Evolutionary conservation across 1,284 basidiomycete genomes (phyloP).

Genomic region (Trametes pubescens): DNA sequence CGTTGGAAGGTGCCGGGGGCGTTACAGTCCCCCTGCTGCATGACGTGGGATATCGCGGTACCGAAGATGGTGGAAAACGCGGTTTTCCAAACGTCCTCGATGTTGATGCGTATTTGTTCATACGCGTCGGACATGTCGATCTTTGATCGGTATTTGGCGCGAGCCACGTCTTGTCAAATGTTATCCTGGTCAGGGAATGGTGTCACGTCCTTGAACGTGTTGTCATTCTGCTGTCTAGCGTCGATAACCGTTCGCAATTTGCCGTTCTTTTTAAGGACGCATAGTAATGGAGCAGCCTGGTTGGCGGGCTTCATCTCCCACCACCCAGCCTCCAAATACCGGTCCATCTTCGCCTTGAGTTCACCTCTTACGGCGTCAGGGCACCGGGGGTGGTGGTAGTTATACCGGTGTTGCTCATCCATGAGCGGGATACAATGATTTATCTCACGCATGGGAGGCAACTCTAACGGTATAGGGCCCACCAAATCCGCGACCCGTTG

Average conservation of each 20-base stretch:
- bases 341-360: slow-evolving; percentile 36
- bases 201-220: slow-evolving; percentile 41
- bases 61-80: slow-evolving; percentile 39
- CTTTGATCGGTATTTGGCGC: slow-evolving; percentile 42
- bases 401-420: slow-evolving; percentile 36
- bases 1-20: slow-evolving; percentile 42
- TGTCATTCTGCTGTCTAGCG: slow-evolving; percentile 37
- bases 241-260: slow-evolving; percentile 38
- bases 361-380: slow-evolving; percentile 4
- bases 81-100: slow-evolving; percentile 34
- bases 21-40: slow-evolving; percentile 37
- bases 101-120: slow-evolving; percentile 36
- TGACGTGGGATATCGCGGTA: slow-evolving; percentile 39
- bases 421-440: slow-evolving; percentile 37
- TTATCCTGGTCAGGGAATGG: slow-evolving; percentile 45
- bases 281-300: slow-evolving; percentile 36
- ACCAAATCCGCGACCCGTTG: slow-evolving; percentile 18
- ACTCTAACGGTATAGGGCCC: slow-evolving; percentile 8
- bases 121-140: slow-evolving; percentile 21
- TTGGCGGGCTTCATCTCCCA: slow-evolving; percentile 30
- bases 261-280: slow-evolving; percentile 35
- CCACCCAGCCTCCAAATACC: slow-evolving; percentile 37
- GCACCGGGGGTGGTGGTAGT: slow-evolving; percentile 10
- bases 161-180: slow-evolving; percentile 43
- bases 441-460: slow-evolving; percentile 19